Percentiles rank a stretch among this genome's conserved stretches.
Evolutionary conservation across 2,329 filamentous ascomycete species (phyloP).

Genomic region (Hortaea werneckii): DNA sequence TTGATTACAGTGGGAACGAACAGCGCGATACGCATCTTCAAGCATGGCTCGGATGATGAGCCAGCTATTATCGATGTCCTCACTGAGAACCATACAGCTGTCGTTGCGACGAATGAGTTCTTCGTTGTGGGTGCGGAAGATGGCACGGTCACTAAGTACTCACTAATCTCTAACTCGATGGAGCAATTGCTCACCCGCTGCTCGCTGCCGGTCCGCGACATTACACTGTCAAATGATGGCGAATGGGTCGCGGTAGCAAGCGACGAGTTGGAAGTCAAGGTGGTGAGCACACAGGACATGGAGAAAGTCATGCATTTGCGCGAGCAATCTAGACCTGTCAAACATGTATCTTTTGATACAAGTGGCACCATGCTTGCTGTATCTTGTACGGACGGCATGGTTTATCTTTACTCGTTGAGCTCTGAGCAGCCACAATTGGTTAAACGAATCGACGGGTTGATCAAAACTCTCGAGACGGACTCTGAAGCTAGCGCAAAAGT

Average conservation of each 20-base stretch:
- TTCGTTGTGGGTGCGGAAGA: slow-evolving; percentile 89
- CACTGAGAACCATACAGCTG: slow-evolving; percentile 71
- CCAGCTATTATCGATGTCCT: slow-evolving; percentile 87
- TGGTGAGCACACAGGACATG: slow-evolving; percentile 75
- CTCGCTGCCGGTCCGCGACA: slow-evolving; percentile 75
- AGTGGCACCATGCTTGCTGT: slow-evolving; percentile 65
- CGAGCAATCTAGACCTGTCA: slow-evolving; percentile 78
- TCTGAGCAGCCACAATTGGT: slow-evolving; percentile 71
- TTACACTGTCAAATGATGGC: slow-evolving; percentile 69
- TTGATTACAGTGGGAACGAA: slow-evolving; percentile 89
- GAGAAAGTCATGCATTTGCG: slow-evolving; percentile 65
- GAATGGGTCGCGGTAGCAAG: slow-evolving; percentile 93
- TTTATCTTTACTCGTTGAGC: slow-evolving; percentile 81
- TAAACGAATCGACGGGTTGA: slow-evolving; percentile 75
- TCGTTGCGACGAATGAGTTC: slow-evolving; percentile 67
- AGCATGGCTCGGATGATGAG: slow-evolving; percentile 83
- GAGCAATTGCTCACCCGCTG: slow-evolving; percentile 75
- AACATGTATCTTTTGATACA: slow-evolving; percentile 81
- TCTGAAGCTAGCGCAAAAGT: slow-evolving; percentile 64
- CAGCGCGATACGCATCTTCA: slow-evolving; percentile 87
- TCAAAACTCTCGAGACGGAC: slow-evolving; percentile 67
- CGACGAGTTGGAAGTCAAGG: slow-evolving; percentile 84
- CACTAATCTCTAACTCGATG: slow-evolving; percentile 62
- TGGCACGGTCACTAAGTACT: slow-evolving; percentile 90
- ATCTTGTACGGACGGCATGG: slow-evolving; percentile 76